Evolutionary conservation across 345 rosid species (phyloP).

Genomic region (Lepidium aucheri): DNA sequence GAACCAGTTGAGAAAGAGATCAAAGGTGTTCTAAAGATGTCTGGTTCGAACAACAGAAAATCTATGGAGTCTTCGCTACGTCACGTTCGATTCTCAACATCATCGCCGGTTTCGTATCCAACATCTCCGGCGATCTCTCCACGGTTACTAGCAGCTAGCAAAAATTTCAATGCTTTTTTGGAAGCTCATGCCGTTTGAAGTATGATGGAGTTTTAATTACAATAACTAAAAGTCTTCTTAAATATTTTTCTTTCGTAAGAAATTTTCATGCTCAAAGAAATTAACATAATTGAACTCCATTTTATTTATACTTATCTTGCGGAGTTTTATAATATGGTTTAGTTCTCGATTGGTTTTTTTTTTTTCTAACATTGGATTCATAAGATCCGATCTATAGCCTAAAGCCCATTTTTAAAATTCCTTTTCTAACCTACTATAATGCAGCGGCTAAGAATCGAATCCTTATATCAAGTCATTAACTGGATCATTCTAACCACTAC

Average conservation of each 20-base stretch:
- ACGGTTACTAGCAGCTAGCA: slow-evolving; percentile 43
- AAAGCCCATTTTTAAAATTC: too few relatives aligned
- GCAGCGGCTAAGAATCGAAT: too few relatives aligned
- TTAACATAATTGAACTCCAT: neutral
- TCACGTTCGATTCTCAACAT: slow-evolving; percentile 65
- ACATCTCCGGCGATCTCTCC: slow-evolving; percentile 59
- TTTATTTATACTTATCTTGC: neutral
- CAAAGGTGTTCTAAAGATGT: slow-evolving; percentile 49
- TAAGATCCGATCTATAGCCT: too few relatives aligned
- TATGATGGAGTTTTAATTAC: neutral
- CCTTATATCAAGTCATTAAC: too few relatives aligned
- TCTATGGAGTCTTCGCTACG: slow-evolving; percentile 44
- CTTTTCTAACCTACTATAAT: too few relatives aligned
- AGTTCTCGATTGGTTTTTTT: neutral
- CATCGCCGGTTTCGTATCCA: slow-evolving; percentile 48
- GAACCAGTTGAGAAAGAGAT: slow-evolving; percentile 36
- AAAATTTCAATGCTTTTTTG: slow-evolving; percentile 50
- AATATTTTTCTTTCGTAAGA: neutral
- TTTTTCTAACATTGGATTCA: too few relatives aligned
- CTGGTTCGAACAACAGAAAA: slow-evolving; percentile 39
- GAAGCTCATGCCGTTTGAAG: slow-evolving; percentile 57
- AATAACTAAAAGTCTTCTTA: neutral
- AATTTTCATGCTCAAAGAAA: neutral
- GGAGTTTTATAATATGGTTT: neutral
- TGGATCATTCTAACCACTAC: too few relatives aligned